These are phyloP conservation scores for Balakata baccata DNA, from an alignment of 345 rosid genomes.

Conservation along the genomic window DNA sequence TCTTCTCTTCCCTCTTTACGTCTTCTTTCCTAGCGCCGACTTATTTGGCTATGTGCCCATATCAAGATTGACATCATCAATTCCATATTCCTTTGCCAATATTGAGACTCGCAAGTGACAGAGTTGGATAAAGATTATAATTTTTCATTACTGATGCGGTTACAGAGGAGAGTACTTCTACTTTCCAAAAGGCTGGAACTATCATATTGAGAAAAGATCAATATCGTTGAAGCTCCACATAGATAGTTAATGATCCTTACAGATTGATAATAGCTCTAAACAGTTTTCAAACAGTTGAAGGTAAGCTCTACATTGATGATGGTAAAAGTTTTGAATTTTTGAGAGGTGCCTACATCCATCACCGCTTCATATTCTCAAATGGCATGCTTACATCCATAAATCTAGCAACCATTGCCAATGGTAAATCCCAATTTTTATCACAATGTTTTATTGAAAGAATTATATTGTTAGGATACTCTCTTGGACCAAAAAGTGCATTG, in stretches of 20 bases:
- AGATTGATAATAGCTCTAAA: constrained; percentile 89
- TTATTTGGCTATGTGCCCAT: too few species aligned
- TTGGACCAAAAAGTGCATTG: constrained; percentile 49
- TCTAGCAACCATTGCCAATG: too few species aligned
- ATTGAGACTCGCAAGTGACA: too few species aligned
- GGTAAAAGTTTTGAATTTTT: constrained; percentile 75
- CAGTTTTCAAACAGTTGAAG: constrained; percentile 80
- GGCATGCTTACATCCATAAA: too few species aligned
- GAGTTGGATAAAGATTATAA: too few species aligned
- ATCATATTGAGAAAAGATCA: constrained; percentile 88
- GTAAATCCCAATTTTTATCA: constrained; percentile 53
- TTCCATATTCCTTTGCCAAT: too few species aligned
- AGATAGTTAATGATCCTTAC: constrained; percentile 86
- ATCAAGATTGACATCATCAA: too few species aligned
- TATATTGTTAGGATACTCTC: constrained; percentile 56
- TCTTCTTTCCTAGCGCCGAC: too few species aligned
- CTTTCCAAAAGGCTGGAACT: constrained; percentile 95
- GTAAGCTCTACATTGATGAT: constrained; percentile 86
- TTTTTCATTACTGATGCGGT: too few species aligned
- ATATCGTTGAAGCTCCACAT: constrained; percentile 88
- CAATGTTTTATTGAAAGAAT: constrained; percentile 70
- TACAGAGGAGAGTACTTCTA: constrained; percentile 80
- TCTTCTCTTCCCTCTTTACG: too few species aligned
- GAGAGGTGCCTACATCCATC: constrained; percentile 72
- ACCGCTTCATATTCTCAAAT: too few species aligned